A percentile compares a stretch with the other conserved stretches of the same genome.
Conservation (phyloP, 2,329 filamentous ascomycete species). For the Tolypocladium tundrense region DNA sequence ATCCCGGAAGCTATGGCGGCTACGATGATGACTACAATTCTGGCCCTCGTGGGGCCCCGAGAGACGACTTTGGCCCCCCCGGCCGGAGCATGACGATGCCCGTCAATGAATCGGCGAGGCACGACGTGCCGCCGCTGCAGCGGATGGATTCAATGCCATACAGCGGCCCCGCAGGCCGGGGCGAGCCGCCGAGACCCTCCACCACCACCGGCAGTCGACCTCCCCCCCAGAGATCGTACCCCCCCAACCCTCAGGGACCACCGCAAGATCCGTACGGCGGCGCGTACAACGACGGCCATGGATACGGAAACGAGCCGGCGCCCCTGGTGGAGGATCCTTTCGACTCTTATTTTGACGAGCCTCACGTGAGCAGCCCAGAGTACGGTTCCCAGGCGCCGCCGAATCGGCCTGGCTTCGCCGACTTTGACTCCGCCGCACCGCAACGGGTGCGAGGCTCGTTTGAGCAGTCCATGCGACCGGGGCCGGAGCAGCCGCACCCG, state of each 20-base stretch:
- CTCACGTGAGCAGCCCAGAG: conserved; percentile 16
- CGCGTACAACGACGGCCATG: conserved; percentile 20
- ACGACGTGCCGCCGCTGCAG: conserved; percentile 22
- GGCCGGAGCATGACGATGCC: conserved; percentile 55
- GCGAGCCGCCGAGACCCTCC: conserved; percentile 40
- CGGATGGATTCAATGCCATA: conserved; percentile 36
- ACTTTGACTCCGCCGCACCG: conserved; percentile 31
- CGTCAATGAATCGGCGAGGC: conserved; percentile 31
- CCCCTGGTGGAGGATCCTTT: conserved; percentile 41
- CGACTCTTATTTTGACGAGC: conserved; percentile 41
- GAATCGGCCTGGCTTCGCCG: conserved; percentile 20
- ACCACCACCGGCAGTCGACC: conserved; percentile 43
- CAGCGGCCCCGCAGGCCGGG: conserved; percentile 32
- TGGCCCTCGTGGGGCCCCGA: conserved; percentile 17
- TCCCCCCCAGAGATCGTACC: conserved; percentile 43
- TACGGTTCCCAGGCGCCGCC: conserved; percentile 11
- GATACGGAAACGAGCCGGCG: conserved; percentile 21
- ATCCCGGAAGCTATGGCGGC: conserved; percentile 13
- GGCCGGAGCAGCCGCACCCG: conserved; percentile 31
- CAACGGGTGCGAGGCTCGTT: conserved; percentile 31
- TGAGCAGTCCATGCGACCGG: conserved; percentile 36
- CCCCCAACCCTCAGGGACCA: conserved; percentile 26
- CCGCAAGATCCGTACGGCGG: conserved; percentile 21
- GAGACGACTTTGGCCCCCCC: conserved; percentile 38
- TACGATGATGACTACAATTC: conserved; percentile 16